Base-by-base conservation (phyloP, 106 monocot genomes). In the Platanthera zijinensis region DNA sequence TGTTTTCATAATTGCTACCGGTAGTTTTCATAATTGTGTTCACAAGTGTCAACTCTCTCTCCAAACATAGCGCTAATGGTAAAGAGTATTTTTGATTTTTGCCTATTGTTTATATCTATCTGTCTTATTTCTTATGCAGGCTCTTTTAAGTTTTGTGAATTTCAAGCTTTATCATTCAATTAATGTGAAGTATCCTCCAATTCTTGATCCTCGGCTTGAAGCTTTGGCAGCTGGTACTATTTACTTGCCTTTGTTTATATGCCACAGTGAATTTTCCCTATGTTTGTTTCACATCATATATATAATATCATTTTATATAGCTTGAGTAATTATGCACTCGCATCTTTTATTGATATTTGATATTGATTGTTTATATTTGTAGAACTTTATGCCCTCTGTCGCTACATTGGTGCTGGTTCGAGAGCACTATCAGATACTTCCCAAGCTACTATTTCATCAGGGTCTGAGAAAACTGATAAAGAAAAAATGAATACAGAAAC, bases 141-240 rank as follows among this genome's bases (percentile, higher is more conserved):
- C 94, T 77, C 94, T 94, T 84, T 81, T 99, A 54, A 82, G 89
- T 64, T 99, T 99, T 88, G 86, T 92, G 17, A 92, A 92, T 83
- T 99, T 86, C 87, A 90, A 86, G 85, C 88, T 99, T 66, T 99
- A 95, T 76, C 92, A 99, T 87, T 94, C 94, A 19, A 92, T 99
- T 71, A 87, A 89, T 73, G 74, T 94, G 57, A 88, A 86, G 51
- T 99, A 99, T 77, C 99, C 99, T 76, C 99, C 99, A 75, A 81
- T 90, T 79, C 89, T 99, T 61, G 94, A 99, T 81, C 86, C 94
- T 75, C 77, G 79, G 22, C 85, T 99, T 47, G 94, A 99, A 94
- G 94, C 99, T 72, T 81, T 92, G 78, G 99, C 99, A 68, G 90
- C 89, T 73, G 99, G 94, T 99, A 89, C 81, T 8, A 67, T 8